Evolutionary conservation across 495 filamentous ascomycete species (phyloP).

Genomic region (Trypethelium eluteriae): DNA sequence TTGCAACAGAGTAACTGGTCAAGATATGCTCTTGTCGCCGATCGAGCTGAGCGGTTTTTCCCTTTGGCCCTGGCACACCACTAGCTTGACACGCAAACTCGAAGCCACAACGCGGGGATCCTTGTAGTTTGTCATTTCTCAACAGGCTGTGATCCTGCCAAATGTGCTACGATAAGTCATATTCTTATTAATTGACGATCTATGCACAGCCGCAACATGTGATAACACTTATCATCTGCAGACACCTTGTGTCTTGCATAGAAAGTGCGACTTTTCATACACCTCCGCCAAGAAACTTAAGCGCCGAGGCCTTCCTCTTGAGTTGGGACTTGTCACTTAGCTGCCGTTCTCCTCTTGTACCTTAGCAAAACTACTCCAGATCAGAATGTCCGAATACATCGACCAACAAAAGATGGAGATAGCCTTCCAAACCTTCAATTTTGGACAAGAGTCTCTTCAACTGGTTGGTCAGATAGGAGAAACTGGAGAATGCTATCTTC

Average conservation of each 20-base stretch:
- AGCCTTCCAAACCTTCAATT: conserved; percentile 4
- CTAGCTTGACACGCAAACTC: conserved; percentile 10
- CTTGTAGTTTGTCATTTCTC: conserved; percentile 5
- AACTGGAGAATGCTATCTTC: conserved; percentile 9
- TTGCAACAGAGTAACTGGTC: background rate
- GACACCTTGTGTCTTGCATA: conserved; percentile 11
- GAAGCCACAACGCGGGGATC: conserved; percentile 12
- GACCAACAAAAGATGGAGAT: conserved; percentile 5
- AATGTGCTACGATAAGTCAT: conserved; percentile 11
- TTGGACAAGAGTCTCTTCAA: background rate
- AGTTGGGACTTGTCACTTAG: conserved; percentile 7
- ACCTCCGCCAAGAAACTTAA: background rate
- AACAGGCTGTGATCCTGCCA: conserved; percentile 10
- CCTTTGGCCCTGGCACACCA: conserved; percentile 9
- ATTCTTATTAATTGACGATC: background rate
- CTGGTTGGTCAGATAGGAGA: conserved; percentile 6
- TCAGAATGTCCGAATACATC: background rate
- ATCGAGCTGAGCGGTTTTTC: conserved; percentile 10
- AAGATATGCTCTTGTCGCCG: conserved; percentile 8
- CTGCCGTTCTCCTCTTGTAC: conserved; percentile 10
- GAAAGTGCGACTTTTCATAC: conserved; percentile 9
- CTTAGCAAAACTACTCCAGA: conserved; percentile 7
- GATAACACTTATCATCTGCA: conserved; percentile 8
- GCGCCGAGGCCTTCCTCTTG: conserved; percentile 10
- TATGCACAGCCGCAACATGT: conserved; percentile 11